phyloP scores from a whole-genome alignment of 1,284 basidiomycete species.

The Apiotrichum gracile region DNA sequence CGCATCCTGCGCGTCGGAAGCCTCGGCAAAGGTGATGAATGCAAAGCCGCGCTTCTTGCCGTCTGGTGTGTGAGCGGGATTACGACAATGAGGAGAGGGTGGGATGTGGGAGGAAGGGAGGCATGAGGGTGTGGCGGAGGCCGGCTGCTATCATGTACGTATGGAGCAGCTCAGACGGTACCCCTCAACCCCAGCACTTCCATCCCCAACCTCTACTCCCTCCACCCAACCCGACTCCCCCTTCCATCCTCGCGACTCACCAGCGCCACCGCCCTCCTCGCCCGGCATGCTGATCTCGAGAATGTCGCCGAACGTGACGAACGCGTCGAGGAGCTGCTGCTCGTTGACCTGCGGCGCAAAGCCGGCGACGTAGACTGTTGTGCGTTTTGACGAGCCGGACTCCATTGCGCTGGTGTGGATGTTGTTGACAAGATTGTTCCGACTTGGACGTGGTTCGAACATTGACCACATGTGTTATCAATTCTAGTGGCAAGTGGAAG shows the following conservation, averaged over 20 bases:
- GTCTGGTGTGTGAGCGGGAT: neutral
- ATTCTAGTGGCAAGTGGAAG: no score
- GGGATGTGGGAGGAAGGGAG: neutral
- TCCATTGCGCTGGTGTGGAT: neutral
- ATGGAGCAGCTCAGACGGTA: no score
- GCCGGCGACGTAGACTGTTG: slow-evolving; percentile 44
- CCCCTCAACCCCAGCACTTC: no score
- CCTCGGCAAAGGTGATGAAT: slow-evolving; percentile 43
- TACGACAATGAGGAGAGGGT: neutral
- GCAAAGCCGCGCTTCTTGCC: slow-evolving; percentile 43
- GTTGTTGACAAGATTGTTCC: neutral
- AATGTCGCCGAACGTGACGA: slow-evolving; percentile 47
- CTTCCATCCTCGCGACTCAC: no score
- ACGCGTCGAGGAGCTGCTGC: slow-evolving; percentile 43
- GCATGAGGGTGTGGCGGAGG: neutral
- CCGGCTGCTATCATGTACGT: no score
- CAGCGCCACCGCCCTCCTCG: slow-evolving; percentile 43
- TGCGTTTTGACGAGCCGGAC: slow-evolving; percentile 14
- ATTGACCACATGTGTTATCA: no score
- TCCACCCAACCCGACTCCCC: no score
- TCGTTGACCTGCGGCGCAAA: slow-evolving; percentile 38
- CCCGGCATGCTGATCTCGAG: slow-evolving; percentile 43
- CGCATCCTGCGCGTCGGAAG: slow-evolving; percentile 46
- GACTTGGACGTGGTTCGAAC: no score
- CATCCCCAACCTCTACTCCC: no score